Percentiles rank a stretch among this genome's conserved stretches.
These are phyloP conservation scores for Musa acuminata DNA, from an alignment of 176 grass and related monocot species.

Conservation along the genomic window DNA sequence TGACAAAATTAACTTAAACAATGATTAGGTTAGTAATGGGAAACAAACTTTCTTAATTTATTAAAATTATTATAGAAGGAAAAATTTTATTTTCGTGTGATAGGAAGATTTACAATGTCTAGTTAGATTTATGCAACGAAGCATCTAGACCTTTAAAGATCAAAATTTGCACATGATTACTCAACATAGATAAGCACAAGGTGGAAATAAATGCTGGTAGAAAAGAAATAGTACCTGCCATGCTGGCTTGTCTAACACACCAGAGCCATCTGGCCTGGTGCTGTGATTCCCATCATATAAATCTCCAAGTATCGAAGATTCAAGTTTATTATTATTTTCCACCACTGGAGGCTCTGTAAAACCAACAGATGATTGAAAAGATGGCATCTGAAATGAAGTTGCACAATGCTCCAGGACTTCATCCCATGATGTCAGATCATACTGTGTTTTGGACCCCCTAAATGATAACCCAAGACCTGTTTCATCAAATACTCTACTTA, in stretches of 20 bases:
- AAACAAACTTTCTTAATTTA: too few relatives aligned
- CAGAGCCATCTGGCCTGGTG: constrained; percentile 37
- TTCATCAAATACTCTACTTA: constrained; percentile 48
- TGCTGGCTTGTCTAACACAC: too few relatives aligned
- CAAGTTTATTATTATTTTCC: constrained; percentile 42
- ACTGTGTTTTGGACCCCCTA: constrained; percentile 28
- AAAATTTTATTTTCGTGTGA: too few relatives aligned
- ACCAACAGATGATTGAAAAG: constrained; percentile 26
- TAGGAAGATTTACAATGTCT: background rate
- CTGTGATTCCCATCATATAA: constrained; percentile 50
- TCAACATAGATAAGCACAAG: background rate
- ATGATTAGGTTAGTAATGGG: too few relatives aligned
- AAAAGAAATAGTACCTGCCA: constrained; percentile 44
- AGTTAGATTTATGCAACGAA: background rate
- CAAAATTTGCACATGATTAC: too few relatives aligned
- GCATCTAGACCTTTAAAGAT: background rate
- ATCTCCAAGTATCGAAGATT: constrained; percentile 45
- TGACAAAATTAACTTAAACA: too few relatives aligned
- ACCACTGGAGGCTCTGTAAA: constrained; percentile 33
- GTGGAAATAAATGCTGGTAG: constrained; percentile 1
- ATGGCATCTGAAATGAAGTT: constrained; percentile 26
- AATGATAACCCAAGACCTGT: constrained; percentile 40
- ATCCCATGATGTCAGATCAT: constrained; percentile 48
- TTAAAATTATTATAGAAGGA: too few relatives aligned
- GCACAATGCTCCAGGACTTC: constrained; percentile 34